A percentile compares a stretch with the other conserved stretches of the same genome.
Evolutionary conservation across 2,329 filamentous ascomycete species (phyloP).

Genomic region (Arthrinium phaeospermum): DNA sequence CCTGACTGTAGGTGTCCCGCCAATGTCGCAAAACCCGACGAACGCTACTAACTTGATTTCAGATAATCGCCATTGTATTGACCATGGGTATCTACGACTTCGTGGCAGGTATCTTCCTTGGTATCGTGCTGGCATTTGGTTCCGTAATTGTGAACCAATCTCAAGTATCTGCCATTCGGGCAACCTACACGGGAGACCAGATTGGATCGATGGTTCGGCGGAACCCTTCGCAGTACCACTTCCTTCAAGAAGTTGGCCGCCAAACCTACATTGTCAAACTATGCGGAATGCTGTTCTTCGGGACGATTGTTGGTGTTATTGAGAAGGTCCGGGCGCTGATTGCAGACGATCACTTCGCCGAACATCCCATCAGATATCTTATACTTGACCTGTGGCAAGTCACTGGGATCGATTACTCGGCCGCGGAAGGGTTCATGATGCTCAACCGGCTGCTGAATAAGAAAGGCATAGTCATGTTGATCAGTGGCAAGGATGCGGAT

Average conservation of each 20-base stretch:
- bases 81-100: slow-evolving; percentile 99
- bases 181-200: slow-evolving; percentile 87
- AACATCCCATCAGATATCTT: slow-evolving; percentile 84
- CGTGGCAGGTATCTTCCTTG: slow-evolving; percentile 89
- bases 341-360: slow-evolving; percentile 78
- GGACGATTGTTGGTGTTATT: slow-evolving; percentile 95
- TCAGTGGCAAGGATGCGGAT: slow-evolving; percentile 81
- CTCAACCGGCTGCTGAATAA: slow-evolving; percentile 83
- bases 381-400: slow-evolving; percentile 90
- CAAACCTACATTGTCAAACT: slow-evolving; percentile 94
- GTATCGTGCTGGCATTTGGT: slow-evolving; percentile 88
- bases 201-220: slow-evolving; percentile 91
- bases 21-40: not conserved
- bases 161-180: slow-evolving; percentile 84
- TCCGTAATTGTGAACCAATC: slow-evolving; percentile 93
- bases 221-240: slow-evolving; percentile 87
- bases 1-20: slow-evolving; percentile 66
- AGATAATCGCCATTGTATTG: slow-evolving; percentile 84
- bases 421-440: slow-evolving; percentile 91
- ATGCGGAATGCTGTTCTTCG: slow-evolving; percentile 96
- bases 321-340: slow-evolving; percentile 83
- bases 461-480: slow-evolving; percentile 78
- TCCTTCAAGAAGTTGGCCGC: slow-evolving; percentile 80
- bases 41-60: slow-evolving; percentile 31
- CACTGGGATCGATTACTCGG: slow-evolving; percentile 92